Percentiles rank a stretch among this genome's conserved stretches.
These are phyloP conservation scores for Mucuna pruriens DNA, from an alignment of 306 rosid species.

Conservation along the genomic window DNA sequence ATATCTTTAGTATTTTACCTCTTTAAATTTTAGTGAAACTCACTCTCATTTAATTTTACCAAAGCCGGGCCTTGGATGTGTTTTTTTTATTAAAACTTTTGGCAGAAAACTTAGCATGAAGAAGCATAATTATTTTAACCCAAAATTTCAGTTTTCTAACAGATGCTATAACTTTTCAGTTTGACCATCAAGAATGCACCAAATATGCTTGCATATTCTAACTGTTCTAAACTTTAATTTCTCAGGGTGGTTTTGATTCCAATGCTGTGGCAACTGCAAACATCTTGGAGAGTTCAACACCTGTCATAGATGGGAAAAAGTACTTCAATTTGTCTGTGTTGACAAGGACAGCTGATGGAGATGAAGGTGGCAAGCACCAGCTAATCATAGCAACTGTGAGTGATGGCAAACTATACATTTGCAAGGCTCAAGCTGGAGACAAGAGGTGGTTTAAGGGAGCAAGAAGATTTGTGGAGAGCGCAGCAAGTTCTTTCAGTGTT, in stretches of 20 bases:
- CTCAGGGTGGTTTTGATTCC: constrained; percentile 87
- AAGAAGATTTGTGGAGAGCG: constrained; percentile 76
- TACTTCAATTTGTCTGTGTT: constrained; percentile 73
- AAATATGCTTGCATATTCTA: background rate
- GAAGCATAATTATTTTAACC: too few species aligned
- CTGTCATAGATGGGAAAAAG: constrained; percentile 54
- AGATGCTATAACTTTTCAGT: background rate
- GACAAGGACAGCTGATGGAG: constrained; percentile 99
- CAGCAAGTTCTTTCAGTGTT: constrained; percentile 86
- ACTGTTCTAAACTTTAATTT: constrained; percentile 36
- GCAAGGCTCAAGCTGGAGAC: constrained; percentile 99
- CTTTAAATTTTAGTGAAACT: too few species aligned
- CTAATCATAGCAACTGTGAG: constrained; percentile 81
- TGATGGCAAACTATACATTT: constrained; percentile 84
- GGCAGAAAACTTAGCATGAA: too few species aligned
- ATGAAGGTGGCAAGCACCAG: constrained; percentile 97
- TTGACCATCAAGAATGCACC: background rate
- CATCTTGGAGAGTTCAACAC: constrained; percentile 59
- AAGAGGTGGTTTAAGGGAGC: constrained; percentile 99
- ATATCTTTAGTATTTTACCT: too few species aligned
- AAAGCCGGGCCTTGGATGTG: background rate
- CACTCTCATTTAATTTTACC: background rate
- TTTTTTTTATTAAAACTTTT: background rate
- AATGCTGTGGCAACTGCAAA: constrained; percentile 89
- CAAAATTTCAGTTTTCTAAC: background rate